Conservation (phyloP, 805 yeast genomes). For the Zygoascus bituminiphila region DNA sequence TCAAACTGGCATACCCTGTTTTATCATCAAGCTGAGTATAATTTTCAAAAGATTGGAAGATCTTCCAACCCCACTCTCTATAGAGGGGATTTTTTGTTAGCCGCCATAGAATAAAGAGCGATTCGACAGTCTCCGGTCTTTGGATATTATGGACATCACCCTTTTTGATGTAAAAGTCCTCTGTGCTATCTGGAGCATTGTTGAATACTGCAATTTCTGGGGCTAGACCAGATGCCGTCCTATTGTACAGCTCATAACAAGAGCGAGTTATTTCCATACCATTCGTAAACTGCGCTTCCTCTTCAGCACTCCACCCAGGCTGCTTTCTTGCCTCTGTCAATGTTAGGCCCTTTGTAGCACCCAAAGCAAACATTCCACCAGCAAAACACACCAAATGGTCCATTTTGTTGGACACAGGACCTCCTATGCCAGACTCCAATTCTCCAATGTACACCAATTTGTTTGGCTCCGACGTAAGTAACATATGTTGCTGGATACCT, state of each 20-base stretch:
- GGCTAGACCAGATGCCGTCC: constrained; percentile 65
- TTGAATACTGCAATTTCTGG: constrained; percentile 89
- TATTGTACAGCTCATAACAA: constrained; percentile 78
- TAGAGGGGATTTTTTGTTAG: constrained; percentile 74
- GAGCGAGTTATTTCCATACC: constrained; percentile 71
- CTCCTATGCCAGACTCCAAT: constrained; percentile 56
- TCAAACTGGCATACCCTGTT: constrained; percentile 53
- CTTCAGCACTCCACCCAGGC: constrained; percentile 44
- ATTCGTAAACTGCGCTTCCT: constrained; percentile 55
- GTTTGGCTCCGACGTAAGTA: constrained; percentile 52
- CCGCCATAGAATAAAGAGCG: constrained; percentile 70
- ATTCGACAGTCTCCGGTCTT: constrained; percentile 91
- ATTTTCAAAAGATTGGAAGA: constrained; percentile 60
- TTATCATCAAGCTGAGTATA: constrained; percentile 42
- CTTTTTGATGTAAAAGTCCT: constrained; percentile 63
- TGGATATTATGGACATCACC: constrained; percentile 77
- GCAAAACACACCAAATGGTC: constrained; percentile 89
- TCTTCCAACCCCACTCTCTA: constrained; percentile 84
- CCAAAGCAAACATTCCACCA: constrained; percentile 82
- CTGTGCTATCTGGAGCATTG: constrained; percentile 39
- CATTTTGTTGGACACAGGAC: constrained; percentile 63
- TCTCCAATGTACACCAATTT: constrained; percentile 70
- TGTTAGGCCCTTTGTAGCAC: constrained; percentile 73
- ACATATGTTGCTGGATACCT: constrained; percentile 65
- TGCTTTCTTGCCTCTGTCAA: constrained; percentile 45